phyloP scores from a whole-genome alignment of 2,329 filamentous ascomycete species.

The Sporothrix globosa region DNA sequence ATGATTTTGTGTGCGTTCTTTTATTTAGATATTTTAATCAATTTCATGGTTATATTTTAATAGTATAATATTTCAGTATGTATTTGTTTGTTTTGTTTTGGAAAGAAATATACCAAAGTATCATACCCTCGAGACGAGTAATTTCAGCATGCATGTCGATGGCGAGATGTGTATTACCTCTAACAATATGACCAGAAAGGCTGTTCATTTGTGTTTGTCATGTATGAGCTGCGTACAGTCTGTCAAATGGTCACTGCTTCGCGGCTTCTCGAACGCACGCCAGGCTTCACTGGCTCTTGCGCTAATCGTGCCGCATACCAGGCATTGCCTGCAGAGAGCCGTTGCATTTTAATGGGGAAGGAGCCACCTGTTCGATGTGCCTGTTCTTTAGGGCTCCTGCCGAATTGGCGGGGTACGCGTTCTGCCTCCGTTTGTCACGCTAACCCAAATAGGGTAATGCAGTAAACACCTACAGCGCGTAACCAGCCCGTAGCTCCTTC shows the following conservation, averaged over 20 bases:
- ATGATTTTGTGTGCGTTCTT: no score
- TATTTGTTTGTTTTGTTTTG: background rate
- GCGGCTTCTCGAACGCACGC: background rate
- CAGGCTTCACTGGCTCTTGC: slow-evolving; percentile 3
- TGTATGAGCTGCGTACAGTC: background rate
- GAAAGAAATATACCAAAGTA: background rate
- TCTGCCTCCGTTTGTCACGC: slow-evolving; percentile 4
- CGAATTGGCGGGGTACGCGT: slow-evolving; percentile 29
- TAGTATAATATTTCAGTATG: background rate
- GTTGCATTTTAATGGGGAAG: slow-evolving; percentile 16
- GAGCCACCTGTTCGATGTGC: background rate
- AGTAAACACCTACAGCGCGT: slow-evolving; percentile 28
- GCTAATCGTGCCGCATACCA: background rate
- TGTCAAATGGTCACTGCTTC: background rate
- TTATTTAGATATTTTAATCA: background rate
- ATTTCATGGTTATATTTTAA: background rate
- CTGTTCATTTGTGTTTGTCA: no score
- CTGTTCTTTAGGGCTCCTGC: slow-evolving; percentile 18
- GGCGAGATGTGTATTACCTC: no score
- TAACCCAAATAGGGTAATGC: slow-evolving; percentile 24
- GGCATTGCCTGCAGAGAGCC: slow-evolving; percentile 1
- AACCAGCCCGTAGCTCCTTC: slow-evolving; percentile 8
- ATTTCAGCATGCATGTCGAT: no score
- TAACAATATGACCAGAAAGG: no score
- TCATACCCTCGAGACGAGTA: no score